Evolutionary conservation across 1,284 basidiomycete species (phyloP), one percentile per base, ranked within the genome.

Genomic region (Microbotryomycetes sp.): DNA sequence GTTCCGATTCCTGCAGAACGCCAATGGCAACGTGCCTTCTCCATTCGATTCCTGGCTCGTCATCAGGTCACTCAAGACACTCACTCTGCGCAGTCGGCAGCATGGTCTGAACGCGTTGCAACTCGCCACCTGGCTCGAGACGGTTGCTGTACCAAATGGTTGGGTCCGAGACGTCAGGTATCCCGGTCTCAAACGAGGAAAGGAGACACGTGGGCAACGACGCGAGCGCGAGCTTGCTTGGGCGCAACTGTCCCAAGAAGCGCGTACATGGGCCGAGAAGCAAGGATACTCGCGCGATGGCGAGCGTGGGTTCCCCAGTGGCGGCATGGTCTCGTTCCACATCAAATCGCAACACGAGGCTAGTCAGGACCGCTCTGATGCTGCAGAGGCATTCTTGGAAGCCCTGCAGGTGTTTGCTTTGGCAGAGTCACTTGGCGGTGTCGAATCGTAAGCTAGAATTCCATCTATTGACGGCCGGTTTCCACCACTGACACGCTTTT

Each of bases 11-110:
- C 79, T 97, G 3, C 94, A 97, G 74, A 96, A 94, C 73, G 87
- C 90, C 2, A 69, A 66, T 59, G 74, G 70, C 21, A 66, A 66
- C 9, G 69, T 71, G 18, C 61, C 61, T 24, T 89, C 88, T 45
- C 80, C 93, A 2, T 87, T 89, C 74, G 94, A 97, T 77, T 86
- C 81, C 71, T 96, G 90, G 88, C 84, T 97, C 56, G 88, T 89
- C 4, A 62, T 68, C 54, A 59, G 93, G 24, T 91, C 91, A 15
- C 82, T 87, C 65, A 97, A 97, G 81, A 97, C 93, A 5, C 83
- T 96, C 4, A 61, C 65, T 60, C 78, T 96, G 2, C 82, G 92
- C 45, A 91, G 93, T 85, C 83, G 88, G 65, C 83, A 85, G 41
- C 92, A 97, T 71, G 92, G 92, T 1, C 66, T 81, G 51, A 93